phyloP scores from a whole-genome alignment of 2,329 filamentous ascomycete genomes.

The Torrubiellomyces zombiae region DNA sequence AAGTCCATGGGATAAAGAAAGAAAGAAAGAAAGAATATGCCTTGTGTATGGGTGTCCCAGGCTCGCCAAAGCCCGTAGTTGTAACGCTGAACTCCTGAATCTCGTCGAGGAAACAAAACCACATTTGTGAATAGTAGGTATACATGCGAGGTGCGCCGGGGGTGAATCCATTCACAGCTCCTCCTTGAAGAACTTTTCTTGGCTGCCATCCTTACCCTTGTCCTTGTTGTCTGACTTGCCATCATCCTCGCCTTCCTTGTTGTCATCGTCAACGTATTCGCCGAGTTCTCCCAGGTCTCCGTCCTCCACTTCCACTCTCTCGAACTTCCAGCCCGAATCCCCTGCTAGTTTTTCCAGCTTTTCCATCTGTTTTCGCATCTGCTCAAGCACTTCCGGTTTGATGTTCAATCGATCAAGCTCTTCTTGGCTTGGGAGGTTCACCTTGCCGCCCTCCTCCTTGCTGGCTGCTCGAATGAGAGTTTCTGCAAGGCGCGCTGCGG shows the following conservation, averaged over 20 bases:
- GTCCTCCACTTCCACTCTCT: slow-evolving; percentile 52
- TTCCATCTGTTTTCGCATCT: slow-evolving; percentile 51
- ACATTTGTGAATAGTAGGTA: too few relatives aligned
- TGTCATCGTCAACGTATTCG: slow-evolving; percentile 48
- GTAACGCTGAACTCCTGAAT: too few relatives aligned
- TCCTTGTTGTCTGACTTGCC: slow-evolving; percentile 2
- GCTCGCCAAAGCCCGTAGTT: too few relatives aligned
- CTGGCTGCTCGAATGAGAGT: slow-evolving; percentile 27
- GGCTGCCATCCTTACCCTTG: slow-evolving; percentile 21
- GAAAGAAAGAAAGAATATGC: too few relatives aligned
- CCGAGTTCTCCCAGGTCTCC: slow-evolving; percentile 43
- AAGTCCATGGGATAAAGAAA: too few relatives aligned
- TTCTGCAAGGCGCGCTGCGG: slow-evolving; percentile 17
- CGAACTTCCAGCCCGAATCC: slow-evolving; percentile 62
- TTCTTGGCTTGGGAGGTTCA: slow-evolving; percentile 44
- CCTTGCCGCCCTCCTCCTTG: slow-evolving; percentile 41
- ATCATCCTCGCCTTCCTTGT: slow-evolving; percentile 7
- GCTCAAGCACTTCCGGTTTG: slow-evolving; percentile 49
- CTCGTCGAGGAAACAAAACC: too few relatives aligned
- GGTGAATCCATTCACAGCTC: too few relatives aligned
- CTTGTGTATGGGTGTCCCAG: too few relatives aligned
- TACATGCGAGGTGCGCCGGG: too few relatives aligned
- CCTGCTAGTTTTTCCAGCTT: slow-evolving; percentile 53
- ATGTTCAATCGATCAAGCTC: slow-evolving; percentile 54
- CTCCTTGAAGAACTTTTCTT: slow-evolving; percentile 36